These are phyloP conservation scores for Penicillium sp. DNA, from an alignment of 2,329 filamentous ascomycete genomes.

Conservation along the genomic window DNA sequence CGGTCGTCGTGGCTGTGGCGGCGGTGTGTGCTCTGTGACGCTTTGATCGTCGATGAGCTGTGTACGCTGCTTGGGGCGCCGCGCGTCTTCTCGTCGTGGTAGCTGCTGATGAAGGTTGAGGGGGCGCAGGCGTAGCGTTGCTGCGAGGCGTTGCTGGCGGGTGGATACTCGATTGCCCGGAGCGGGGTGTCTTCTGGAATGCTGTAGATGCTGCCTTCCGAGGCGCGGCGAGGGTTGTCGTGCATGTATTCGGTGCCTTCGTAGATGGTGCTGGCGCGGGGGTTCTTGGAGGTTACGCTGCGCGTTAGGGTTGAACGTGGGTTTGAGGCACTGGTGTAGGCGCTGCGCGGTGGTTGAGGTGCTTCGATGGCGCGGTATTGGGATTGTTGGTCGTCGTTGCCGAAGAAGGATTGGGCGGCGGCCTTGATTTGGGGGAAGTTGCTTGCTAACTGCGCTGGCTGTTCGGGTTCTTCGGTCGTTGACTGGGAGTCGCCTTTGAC, in stretches of 20 bases:
- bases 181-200: slow-evolving; percentile 34
- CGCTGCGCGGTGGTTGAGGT: slow-evolving; percentile 24
- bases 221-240: slow-evolving; percentile 34
- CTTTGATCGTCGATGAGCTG: slow-evolving; percentile 38
- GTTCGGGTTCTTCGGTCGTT: slow-evolving; percentile 19
- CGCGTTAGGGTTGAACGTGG: slow-evolving; percentile 33
- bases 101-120: slow-evolving; percentile 45
- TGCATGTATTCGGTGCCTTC: slow-evolving; percentile 37
- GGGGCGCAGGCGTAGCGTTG: slow-evolving; percentile 30
- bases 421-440: slow-evolving; percentile 26
- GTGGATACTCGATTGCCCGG: slow-evolving; percentile 42
- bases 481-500: slow-evolving; percentile 54
- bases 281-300: slow-evolving; percentile 40
- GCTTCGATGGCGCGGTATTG: slow-evolving; percentile 34
- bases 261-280: slow-evolving; percentile 42
- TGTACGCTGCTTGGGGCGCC: slow-evolving; percentile 31
- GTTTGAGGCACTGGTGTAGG: slow-evolving; percentile 24
- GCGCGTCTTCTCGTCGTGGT: slow-evolving; percentile 34
- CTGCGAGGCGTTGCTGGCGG: slow-evolving; percentile 23
- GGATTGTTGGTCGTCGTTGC: not conserved
- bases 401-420: slow-evolving; percentile 20
- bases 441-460: slow-evolving; percentile 22
- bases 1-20: slow-evolving; percentile 23
- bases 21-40: slow-evolving; percentile 23
- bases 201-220: slow-evolving; percentile 38